Conservation (phyloP, 495 filamentous ascomycete species). For the Aspergillus ellipticus region DNA sequence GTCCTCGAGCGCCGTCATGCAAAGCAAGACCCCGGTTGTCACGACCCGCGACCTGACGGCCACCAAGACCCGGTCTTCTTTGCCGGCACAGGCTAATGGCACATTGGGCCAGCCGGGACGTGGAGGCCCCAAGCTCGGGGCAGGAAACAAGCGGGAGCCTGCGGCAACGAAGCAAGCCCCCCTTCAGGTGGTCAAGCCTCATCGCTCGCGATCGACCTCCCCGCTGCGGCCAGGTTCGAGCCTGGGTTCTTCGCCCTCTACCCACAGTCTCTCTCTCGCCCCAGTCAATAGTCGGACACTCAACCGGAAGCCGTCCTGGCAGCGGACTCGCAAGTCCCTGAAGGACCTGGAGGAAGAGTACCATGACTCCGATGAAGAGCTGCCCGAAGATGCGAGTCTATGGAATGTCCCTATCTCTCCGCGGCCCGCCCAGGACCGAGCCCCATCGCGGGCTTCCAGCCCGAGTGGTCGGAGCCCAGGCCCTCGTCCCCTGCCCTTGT, state of each 20-base stretch:
- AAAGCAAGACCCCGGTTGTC: conserved; percentile 27
- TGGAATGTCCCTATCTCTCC: conserved; percentile 97
- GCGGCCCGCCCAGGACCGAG: conserved; percentile 63
- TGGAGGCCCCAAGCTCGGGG: conserved; percentile 18
- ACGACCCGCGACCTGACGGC: conserved; percentile 43
- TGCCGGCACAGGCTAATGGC: conserved; percentile 29
- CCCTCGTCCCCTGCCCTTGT: conserved; percentile 39
- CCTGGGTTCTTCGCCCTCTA: conserved; percentile 27
- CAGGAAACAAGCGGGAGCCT: conserved; percentile 25
- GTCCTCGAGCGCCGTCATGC: conserved; percentile 31
- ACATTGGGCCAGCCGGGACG: conserved; percentile 20
- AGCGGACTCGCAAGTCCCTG: conserved; percentile 70
- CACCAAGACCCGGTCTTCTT: conserved; percentile 39
- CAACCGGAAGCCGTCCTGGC: conserved; percentile 56
- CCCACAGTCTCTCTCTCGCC: conserved; percentile 34
- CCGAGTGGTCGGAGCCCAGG: conserved; percentile 51
- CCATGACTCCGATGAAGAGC: conserved; percentile 84
- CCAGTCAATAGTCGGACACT: conserved; percentile 30
- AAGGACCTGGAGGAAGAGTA: conserved; percentile 84
- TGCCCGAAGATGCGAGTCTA: conserved; percentile 86
- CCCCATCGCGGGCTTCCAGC: conserved; percentile 46
- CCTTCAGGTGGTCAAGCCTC: conserved; percentile 20
- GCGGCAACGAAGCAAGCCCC: conserved; percentile 20
- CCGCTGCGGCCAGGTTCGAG: conserved; percentile 33
- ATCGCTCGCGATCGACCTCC: conserved; percentile 40